Conservation (phyloP, 306 rosid genomes). For the Sesbania bispinosa region DNA sequence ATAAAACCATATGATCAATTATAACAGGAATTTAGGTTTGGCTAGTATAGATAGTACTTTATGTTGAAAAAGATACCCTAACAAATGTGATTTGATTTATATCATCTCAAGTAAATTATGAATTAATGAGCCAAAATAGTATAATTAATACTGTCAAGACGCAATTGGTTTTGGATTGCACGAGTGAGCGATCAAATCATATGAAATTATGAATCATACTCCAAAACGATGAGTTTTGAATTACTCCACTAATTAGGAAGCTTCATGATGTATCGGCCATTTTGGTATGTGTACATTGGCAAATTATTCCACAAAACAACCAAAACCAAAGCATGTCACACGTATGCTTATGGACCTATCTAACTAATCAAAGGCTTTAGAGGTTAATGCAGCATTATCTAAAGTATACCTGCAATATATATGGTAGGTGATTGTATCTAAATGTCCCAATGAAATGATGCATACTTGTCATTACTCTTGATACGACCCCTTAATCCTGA, state of each 20-base stretch:
- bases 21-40: slow-evolving; percentile 24
- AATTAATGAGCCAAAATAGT: neutral
- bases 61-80: slow-evolving; percentile 39
- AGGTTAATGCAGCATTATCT: slow-evolving; percentile 27
- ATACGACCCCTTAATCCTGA: neutral
- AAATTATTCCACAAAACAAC: neutral
- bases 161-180: neutral
- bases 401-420: slow-evolving; percentile 22
- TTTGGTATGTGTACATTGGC: neutral
- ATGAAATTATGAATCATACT: neutral
- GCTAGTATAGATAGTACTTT: slow-evolving; percentile 15
- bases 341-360: slow-evolving; percentile 9
- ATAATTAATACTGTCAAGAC: neutral
- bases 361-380: neutral
- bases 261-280: neutral
- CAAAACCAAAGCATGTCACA: slow-evolving; percentile 9
- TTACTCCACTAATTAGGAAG: slow-evolving; percentile 12
- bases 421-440: slow-evolving; percentile 27
- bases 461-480: neutral
- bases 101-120: slow-evolving; percentile 12
- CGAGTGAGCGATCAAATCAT: slow-evolving; percentile 3
- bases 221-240: slow-evolving; percentile 2
- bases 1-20: neutral
- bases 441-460: slow-evolving; percentile 14
- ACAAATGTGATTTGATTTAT: slow-evolving; percentile 42